Base-by-base conservation (phyloP, 2,329 filamentous ascomycete species). In the Fusarium sp. region DNA sequence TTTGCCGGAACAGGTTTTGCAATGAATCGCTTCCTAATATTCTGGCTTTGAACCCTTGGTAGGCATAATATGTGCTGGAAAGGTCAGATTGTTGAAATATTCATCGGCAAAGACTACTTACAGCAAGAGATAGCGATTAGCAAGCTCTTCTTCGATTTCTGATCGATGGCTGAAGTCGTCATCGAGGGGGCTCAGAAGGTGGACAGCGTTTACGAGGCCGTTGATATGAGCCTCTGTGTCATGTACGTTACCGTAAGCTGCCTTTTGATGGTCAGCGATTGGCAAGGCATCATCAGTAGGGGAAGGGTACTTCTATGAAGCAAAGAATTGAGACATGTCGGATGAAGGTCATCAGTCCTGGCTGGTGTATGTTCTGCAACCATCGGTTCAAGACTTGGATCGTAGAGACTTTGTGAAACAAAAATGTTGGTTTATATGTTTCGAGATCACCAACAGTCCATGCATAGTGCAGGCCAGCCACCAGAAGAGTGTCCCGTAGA, bases 21-120 rank as follows among this genome's bases (percentile, higher is more conserved):
- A 78, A 42, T 1, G 70, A 20, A 13, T 60, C 39, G 14, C 76
- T 78, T 8, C 72, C 55, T 0, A 52, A 15, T 47, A 78, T 74
- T 9, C 76, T 59, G 7, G 75, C 68, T 26, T 77, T 77, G 49
- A 77, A 57, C 12, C 75, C 74, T 36, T 77, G 65, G 5, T 78
- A 45, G 7, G 63, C 68, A 10, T 75, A 72, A 13, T 74, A 71
- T 3, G 74, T 70, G 4, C 75, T 77, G 5, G 6, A 0, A 54
- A 7, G 4, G 13, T 33, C 4, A 33, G 33, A 33, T 33, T 33
- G 33, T 6, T 14, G 13, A 33, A 33, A 14, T 33, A 33, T 13
- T 12, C 33, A 33, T 5, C 12, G 5, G 33, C 33, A 33, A 33
- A 33, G 13, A 33, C 33, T 33, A 33, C 41, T 11, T 9, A 78